These are phyloP conservation scores for Leccinum sublutescens DNA, from an alignment of 768 basidiomycete species.

Conservation along the genomic window DNA sequence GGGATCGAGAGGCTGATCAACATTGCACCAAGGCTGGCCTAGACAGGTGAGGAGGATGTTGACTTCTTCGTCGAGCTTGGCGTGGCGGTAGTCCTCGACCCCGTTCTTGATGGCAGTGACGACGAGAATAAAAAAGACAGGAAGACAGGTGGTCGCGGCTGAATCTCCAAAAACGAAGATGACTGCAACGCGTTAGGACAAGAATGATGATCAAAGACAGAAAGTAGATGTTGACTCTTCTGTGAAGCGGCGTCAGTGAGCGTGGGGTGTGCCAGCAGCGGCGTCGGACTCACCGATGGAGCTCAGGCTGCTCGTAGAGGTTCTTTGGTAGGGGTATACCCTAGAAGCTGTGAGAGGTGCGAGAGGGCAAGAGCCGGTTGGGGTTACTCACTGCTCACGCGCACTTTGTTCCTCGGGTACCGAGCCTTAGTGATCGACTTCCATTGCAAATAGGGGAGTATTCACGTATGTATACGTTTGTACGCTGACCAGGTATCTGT, in stretches of 20 bases:
- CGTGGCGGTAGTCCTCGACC: constrained; percentile 91
- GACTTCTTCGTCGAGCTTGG: constrained; percentile 83
- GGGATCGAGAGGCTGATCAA: constrained; percentile 80
- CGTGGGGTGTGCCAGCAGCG: no score
- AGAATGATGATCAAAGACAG: constrained; percentile 63
- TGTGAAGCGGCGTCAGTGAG: constrained; percentile 25
- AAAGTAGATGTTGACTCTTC: constrained; percentile 93
- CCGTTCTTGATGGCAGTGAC: constrained; percentile 96
- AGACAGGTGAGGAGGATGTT: constrained; percentile 91
- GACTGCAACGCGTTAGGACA: constrained; percentile 42
- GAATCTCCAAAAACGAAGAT: constrained; percentile 90
- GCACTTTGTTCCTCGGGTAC: constrained; percentile 89
- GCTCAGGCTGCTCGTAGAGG: constrained; percentile 76
- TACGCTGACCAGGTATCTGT: constrained; percentile 49
- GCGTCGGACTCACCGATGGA: constrained; percentile 59
- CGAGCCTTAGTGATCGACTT: constrained; percentile 66
- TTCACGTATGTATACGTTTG: constrained; percentile 85
- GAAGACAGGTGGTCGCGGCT: constrained; percentile 78
- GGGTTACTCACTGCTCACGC: constrained; percentile 76
- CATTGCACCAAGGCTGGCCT: constrained; percentile 76
- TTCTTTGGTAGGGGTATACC: constrained; percentile 95
- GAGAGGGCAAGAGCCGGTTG: neutral
- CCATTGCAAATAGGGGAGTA: constrained; percentile 56
- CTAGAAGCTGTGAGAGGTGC: constrained; percentile 37
- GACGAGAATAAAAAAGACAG: constrained; percentile 79